Percentiles rank a stretch among this genome's conserved stretches.
These are phyloP conservation scores for Pseudogymnoascus sp. DNA, from an alignment of 2,329 filamentous ascomycete genomes.

Conservation along the genomic window DNA sequence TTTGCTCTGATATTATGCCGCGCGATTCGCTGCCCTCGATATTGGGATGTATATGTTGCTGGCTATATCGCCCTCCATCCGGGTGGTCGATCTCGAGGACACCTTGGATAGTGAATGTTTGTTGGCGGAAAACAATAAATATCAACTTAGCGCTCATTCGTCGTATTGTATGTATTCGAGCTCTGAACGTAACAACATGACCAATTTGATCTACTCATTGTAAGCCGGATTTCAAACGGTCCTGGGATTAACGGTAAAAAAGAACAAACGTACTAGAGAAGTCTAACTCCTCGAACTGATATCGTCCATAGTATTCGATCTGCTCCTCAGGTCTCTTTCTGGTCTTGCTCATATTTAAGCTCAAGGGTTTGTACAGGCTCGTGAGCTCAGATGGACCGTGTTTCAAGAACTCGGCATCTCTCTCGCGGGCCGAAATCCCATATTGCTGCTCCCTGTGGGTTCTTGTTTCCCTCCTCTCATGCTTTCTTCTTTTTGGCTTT, in stretches of 20 bases:
- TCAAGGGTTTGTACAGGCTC: slow-evolving; percentile 26
- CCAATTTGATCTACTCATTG: slow-evolving; percentile 21
- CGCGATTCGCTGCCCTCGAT: not conserved
- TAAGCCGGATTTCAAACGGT: not conserved
- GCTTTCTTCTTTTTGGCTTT: not conserved
- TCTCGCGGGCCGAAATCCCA: not conserved
- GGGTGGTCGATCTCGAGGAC: slow-evolving; percentile 45
- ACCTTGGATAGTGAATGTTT: slow-evolving; percentile 75
- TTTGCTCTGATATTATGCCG: slow-evolving; percentile 57
- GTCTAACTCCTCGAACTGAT: slow-evolving; percentile 26
- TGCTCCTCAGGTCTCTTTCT: slow-evolving; percentile 23
- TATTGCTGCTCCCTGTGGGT: not conserved
- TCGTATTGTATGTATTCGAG: slow-evolving; percentile 69
- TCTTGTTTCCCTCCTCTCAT: not conserved
- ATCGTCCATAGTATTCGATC: slow-evolving; percentile 9
- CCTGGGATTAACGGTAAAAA: not conserved
- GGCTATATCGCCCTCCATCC: slow-evolving; percentile 17
- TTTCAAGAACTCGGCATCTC: slow-evolving; percentile 24
- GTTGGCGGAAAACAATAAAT: slow-evolving; percentile 80
- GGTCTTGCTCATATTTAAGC: slow-evolving; percentile 29
- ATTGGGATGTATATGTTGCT: slow-evolving; percentile 21
- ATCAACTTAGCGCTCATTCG: slow-evolving; percentile 75
- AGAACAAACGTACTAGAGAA: slow-evolving; percentile 20
- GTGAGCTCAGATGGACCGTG: slow-evolving; percentile 24
- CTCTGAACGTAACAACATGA: slow-evolving; percentile 45